Conservation (phyloP, 2,329 filamentous ascomycete species). For the Alternaria brassicae region DNA sequence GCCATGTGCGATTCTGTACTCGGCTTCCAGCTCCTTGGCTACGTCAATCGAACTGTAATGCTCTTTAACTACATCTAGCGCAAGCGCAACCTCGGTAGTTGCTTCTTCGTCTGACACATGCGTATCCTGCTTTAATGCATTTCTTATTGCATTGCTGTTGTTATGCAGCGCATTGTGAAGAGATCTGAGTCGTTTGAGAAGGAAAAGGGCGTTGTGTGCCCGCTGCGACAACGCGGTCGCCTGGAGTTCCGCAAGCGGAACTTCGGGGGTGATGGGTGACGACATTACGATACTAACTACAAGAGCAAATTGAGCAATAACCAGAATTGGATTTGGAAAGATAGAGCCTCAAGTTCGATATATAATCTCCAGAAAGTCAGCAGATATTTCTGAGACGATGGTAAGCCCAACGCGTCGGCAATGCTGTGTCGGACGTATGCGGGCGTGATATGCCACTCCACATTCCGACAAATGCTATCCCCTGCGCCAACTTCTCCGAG, state of each 20-base stretch:
- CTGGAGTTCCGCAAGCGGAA: conserved; percentile 41
- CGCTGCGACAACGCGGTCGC: conserved; percentile 48
- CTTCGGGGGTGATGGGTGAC: conserved; percentile 30
- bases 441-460: conserved; percentile 15
- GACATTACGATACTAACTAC: conserved; percentile 12
- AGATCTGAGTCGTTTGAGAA: conserved; percentile 55
- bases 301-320: not conserved
- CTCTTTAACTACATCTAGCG: conserved; percentile 50
- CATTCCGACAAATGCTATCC: conserved; percentile 22
- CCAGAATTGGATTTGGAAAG: not conserved
- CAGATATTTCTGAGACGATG: not conserved
- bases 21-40: conserved; percentile 48
- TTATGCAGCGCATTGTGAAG: conserved; percentile 52
- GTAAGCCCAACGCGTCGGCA: conserved; percentile 2
- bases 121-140: conserved; percentile 54
- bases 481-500: conserved; percentile 12
- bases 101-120: conserved; percentile 48
- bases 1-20: conserved; percentile 54
- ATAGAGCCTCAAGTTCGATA: not conserved
- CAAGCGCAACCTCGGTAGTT: conserved; percentile 52
- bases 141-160: conserved; percentile 46
- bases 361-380: conserved; percentile 5
- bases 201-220: conserved; percentile 54
- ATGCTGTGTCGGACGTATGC: not conserved
- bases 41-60: conserved; percentile 53